Base-by-base conservation (phyloP, 2,329 filamentous ascomycete genomes). In the Cytospora paraplurivora region DNA sequence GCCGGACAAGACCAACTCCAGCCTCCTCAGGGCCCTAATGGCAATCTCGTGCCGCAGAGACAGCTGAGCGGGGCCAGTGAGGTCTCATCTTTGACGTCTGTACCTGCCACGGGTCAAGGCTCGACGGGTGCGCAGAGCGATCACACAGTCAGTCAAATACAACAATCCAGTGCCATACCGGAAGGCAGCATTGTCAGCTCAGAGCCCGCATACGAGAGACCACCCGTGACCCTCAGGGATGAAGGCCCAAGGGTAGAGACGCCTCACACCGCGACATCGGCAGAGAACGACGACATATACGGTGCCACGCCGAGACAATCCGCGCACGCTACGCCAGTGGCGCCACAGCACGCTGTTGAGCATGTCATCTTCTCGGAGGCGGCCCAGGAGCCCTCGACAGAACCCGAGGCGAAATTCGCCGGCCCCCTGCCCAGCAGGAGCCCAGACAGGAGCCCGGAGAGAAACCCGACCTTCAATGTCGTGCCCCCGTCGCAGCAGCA, bases 271-370 rank as follows among this genome's bases (percentile, higher is more conserved):
- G 57, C 67, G 15, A 60, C 67, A 50, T 54, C 67, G 55, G 55
- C 58, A 10, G 68, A 67, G 27, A 69, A 71, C 21, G 73, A 76
- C 8, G 72, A 76, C 60, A 67, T 78, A 7, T 77, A 78, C 66
- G 69, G 73, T 38, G 73, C 74, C 17, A 73, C 71, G 32, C 75
- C 76, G 27, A 50, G 64, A 21, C 64, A 66, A 13, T 62, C 64
- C 2, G 49, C 41, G 3, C 56, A 59, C 10, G 38, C 47, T 10
- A 55, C 59, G 11, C 63, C 64, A 7, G 60, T 63, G 21, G 11
- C 35, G 6, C n/a, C 54, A 55, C 70, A 33, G 67, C 7, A 47
- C 59, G 33, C 19, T 32, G 33, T 33, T 15, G 53, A 53, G 27
- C 57, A 59, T 19, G 15, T 56, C 50, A 58, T 62, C 7, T 41